Percentiles rank a stretch among this genome's conserved stretches.
phyloP scores from a whole-genome alignment of 495 filamentous ascomycete genomes.

The Rhypophila decipiens region DNA sequence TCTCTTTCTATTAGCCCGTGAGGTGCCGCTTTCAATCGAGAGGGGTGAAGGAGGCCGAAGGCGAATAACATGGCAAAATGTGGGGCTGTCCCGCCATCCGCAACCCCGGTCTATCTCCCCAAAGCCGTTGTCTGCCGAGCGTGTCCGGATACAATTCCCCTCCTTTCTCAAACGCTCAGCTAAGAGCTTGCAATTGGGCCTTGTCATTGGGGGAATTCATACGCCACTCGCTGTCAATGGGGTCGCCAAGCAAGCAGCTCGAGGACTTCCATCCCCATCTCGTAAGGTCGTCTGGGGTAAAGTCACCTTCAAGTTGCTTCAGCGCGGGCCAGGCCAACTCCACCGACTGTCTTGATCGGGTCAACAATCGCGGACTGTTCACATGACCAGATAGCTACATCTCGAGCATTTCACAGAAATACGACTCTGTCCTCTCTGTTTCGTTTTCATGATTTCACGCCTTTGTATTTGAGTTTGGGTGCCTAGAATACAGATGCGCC shows the following conservation, averaged over 20 bases:
- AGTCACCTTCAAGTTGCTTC: no score
- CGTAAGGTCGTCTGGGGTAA: no score
- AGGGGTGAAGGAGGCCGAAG: neutral
- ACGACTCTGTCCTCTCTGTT: no score
- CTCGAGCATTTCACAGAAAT: no score
- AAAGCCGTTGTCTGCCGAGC: constrained; percentile 18
- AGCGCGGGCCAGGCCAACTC: no score
- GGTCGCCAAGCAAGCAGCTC: no score
- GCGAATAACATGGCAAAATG: neutral
- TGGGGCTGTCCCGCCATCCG: neutral
- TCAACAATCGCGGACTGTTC: no score
- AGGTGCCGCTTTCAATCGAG: neutral
- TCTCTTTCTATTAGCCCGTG: no score
- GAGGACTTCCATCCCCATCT: no score
- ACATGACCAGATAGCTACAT: no score
- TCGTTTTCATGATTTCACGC: constrained; percentile 1
- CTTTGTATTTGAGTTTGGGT: constrained; percentile 10
- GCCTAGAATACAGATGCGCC: constrained; percentile 20
- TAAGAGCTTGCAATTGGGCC: neutral
- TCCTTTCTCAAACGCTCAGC: constrained; percentile 10
- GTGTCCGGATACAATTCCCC: no score
- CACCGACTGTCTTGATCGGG: no score
- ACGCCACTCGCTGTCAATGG: neutral
- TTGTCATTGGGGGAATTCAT: constrained; percentile 4
- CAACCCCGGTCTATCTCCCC: neutral